phyloP scores from a whole-genome alignment of 2,329 filamentous ascomycete genomes.

The Trichophyton rubrum region DNA sequence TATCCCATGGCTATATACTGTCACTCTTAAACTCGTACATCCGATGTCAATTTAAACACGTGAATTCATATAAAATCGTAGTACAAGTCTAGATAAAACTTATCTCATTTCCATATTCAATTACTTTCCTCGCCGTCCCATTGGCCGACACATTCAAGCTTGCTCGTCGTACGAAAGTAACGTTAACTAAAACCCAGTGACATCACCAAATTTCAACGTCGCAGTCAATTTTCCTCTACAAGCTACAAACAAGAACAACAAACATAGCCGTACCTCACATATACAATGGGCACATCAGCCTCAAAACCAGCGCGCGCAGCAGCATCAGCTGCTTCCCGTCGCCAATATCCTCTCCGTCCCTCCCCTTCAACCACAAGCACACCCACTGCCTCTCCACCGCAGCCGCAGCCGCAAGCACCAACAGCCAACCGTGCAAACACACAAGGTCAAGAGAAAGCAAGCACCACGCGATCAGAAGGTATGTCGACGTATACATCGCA shows the following conservation, averaged over 20 bases:
- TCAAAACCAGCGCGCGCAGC: constrained; percentile 38
- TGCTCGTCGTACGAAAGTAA: neutral
- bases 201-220: neutral
- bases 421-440: constrained; percentile 20
- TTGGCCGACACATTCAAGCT: neutral
- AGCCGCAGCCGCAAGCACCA: neutral
- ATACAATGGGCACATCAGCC: constrained; percentile 44
- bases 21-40: neutral
- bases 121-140: neutral
- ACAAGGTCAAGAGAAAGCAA: constrained; percentile 24
- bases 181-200: neutral
- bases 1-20: neutral
- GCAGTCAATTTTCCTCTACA: neutral
- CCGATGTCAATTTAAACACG: neutral
- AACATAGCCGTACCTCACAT: neutral
- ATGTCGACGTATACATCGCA: constrained; percentile 4
- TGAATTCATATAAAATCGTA: neutral
- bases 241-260: neutral
- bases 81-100: neutral
- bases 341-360: constrained; percentile 44
- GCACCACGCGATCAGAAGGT: constrained; percentile 25
- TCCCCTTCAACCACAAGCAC: constrained; percentile 23
- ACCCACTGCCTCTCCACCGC: constrained; percentile 19
- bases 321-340: constrained; percentile 37
- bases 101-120: neutral